Percentiles rank a stretch among this genome's conserved stretches.
Evolutionary conservation across 495 filamentous ascomycete species (phyloP).

Genomic region (Corynascus novoguineensis): DNA sequence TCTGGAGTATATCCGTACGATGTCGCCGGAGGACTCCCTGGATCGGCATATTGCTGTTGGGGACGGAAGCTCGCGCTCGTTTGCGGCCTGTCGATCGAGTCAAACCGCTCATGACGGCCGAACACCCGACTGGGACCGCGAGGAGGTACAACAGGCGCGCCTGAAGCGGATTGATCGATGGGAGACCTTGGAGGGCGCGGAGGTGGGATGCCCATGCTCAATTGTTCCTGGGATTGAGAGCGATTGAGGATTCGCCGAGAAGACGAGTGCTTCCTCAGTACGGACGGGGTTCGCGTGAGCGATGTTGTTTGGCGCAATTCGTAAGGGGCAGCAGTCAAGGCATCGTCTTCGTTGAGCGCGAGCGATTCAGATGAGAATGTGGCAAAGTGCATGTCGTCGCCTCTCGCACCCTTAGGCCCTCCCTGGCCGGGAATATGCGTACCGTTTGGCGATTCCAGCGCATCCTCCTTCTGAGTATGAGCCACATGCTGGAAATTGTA

Average conservation of each 20-base stretch:
- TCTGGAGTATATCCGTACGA: constrained; percentile 28
- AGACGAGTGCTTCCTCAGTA: constrained; percentile 23
- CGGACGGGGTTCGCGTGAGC: constrained; percentile 19
- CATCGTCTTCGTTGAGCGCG: constrained; percentile 30
- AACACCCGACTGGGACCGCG: constrained; percentile 48
- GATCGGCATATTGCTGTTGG: constrained; percentile 28
- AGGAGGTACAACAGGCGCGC: constrained; percentile 35
- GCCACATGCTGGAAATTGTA: constrained; percentile 87
- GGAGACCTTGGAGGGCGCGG: constrained; percentile 47
- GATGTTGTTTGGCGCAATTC: constrained; percentile 12
- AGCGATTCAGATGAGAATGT: constrained; percentile 55
- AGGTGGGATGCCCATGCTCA: constrained; percentile 34
- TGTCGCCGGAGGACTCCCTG: constrained; percentile 24
- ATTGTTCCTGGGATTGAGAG: constrained; percentile 44
- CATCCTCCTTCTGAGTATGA: constrained; percentile 62
- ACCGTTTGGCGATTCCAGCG: constrained; percentile 52
- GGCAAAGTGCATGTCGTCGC: constrained; percentile 59
- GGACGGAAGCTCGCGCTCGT: constrained; percentile 39
- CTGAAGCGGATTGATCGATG: constrained; percentile 29
- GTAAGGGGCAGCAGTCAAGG: background rate
- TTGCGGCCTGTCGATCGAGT: constrained; percentile 39
- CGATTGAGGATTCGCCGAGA: constrained; percentile 34
- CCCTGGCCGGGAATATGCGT: constrained; percentile 54
- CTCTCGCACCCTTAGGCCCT: constrained; percentile 56
- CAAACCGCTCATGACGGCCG: constrained; percentile 38